phyloP scores from a whole-genome alignment of 164 flowering plant genomes.

The Tetracentron sinense region DNA sequence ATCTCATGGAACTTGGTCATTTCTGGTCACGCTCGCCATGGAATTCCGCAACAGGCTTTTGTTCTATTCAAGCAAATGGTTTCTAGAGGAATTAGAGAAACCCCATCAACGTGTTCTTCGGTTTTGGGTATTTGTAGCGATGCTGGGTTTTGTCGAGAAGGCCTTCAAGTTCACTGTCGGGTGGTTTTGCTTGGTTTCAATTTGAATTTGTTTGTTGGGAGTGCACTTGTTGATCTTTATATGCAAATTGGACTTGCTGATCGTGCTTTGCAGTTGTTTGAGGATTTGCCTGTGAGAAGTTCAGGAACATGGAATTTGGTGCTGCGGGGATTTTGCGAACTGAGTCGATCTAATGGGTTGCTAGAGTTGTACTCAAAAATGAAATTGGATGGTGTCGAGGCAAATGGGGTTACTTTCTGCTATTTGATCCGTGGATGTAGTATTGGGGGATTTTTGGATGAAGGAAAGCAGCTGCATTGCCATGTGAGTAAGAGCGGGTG shows the following conservation, averaged over 20 bases:
- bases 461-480: conserved; percentile 64
- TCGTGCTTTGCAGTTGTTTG: conserved; percentile 41
- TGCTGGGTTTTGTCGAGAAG: conserved; percentile 39
- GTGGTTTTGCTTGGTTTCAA: conserved; percentile 45
- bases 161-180: conserved; percentile 58
- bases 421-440: conserved; percentile 59
- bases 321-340: conserved; percentile 48
- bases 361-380: conserved; percentile 30
- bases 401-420: conserved; percentile 53
- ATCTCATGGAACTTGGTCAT: conserved; percentile 60
- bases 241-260: conserved; percentile 32
- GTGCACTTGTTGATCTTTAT: conserved; percentile 56
- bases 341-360: conserved; percentile 32
- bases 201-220: conserved; percentile 47
- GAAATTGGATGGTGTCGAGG: conserved; percentile 37
- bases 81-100: conserved; percentile 45
- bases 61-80: conserved; percentile 47
- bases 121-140: conserved; percentile 44
- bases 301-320: conserved; percentile 59
- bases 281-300: conserved; percentile 46
- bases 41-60: conserved; percentile 32
- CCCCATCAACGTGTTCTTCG: conserved; percentile 49
- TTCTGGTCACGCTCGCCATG: conserved; percentile 40
- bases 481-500: conserved; percentile 50
- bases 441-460: conserved; percentile 26